Percentiles rank a stretch among this genome's conserved stretches.
Conservation (phyloP, 176 grass and related monocot genomes). For the Oropetium thomaeum region DNA sequence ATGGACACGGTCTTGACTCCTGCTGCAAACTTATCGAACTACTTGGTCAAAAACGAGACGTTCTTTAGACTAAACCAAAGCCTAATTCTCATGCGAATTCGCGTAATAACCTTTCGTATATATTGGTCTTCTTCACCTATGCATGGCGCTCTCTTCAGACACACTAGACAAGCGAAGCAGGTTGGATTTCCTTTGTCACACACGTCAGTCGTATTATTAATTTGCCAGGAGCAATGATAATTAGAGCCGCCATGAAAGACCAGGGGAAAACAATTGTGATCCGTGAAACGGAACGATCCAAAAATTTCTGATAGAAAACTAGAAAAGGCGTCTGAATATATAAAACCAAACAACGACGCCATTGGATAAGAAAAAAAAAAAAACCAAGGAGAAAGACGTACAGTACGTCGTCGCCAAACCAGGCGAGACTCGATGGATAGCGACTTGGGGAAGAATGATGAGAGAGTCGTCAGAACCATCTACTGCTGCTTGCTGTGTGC, state of each 20-base stretch:
- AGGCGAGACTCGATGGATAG: neutral
- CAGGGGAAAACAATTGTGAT: neutral
- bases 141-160: neutral
- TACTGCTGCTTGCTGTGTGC: too few relatives aligned
- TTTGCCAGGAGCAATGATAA: too few relatives aligned
- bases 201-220: neutral
- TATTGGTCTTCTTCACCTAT: neutral
- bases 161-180: too few relatives aligned
- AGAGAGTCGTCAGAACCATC: too few relatives aligned
- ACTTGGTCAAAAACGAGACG: conserved; percentile 6
- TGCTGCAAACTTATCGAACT: conserved; percentile 23
- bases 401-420: neutral
- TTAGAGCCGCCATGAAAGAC: conserved; percentile 21
- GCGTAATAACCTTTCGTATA: neutral
- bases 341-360: too few relatives aligned
- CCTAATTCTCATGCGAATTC: neutral
- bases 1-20: neutral
- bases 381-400: neutral
- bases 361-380: neutral
- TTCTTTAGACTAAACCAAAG: conserved; percentile 4
- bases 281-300: neutral
- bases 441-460: neutral
- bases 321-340: neutral
- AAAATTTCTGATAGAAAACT: neutral
- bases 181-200: neutral